Evolutionary conservation across 495 filamentous ascomycete species (phyloP).

Genomic region (Xylaria intraflava): DNA sequence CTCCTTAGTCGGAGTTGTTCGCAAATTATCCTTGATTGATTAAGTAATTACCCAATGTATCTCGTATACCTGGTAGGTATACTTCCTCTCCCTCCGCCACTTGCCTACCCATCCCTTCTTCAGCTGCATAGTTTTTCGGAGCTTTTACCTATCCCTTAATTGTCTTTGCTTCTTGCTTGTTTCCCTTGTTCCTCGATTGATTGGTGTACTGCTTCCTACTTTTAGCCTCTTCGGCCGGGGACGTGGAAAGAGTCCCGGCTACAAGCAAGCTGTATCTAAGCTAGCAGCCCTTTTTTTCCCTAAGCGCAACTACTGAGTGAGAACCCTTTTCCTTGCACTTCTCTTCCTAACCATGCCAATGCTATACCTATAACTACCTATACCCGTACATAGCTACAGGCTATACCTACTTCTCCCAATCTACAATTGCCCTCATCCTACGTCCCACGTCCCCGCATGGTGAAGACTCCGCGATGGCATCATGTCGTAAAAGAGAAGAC

Average conservation of each 20-base stretch:
- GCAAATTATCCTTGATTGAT: background rate
- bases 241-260: background rate
- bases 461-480: background rate
- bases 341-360: background rate
- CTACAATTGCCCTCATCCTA: too few relatives aligned
- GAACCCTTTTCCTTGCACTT: background rate
- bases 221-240: background rate
- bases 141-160: background rate
- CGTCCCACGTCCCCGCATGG: background rate
- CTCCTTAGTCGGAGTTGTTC: constrained; percentile 7
- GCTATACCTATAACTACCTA: background rate
- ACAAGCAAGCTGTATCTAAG: background rate
- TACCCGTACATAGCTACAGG: background rate
- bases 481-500: background rate
- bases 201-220: background rate
- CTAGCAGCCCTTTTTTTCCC: background rate
- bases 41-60: too few relatives aligned
- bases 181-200: background rate
- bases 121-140: background rate
- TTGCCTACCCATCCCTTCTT: background rate
- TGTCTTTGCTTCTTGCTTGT: background rate
- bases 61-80: background rate
- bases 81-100: background rate
- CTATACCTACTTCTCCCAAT: too few relatives aligned
- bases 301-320: constrained; percentile 7